Evolutionary conservation across 2,329 filamentous ascomycete genomes (phyloP).

Genomic region (Neopestalotiopsis sp.): DNA sequence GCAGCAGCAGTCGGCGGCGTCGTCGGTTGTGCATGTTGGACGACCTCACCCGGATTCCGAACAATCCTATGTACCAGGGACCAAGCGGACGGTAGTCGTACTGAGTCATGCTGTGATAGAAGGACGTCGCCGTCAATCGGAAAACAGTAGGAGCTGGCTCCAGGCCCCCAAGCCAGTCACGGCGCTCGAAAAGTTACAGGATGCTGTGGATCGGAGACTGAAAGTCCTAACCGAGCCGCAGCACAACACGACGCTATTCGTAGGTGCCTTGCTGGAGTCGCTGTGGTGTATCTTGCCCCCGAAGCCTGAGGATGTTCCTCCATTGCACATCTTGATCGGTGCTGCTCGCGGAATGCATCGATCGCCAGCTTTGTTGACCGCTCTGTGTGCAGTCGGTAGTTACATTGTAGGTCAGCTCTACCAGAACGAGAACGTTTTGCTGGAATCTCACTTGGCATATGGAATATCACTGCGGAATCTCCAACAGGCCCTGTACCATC

Average conservation of each 20-base stretch:
- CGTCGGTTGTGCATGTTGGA: slow-evolving; percentile 5
- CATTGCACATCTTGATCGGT: background rate
- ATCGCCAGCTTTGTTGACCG: slow-evolving; percentile 8
- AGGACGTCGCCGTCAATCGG: background rate
- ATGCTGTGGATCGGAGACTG: background rate
- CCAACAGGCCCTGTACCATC: slow-evolving; percentile 17
- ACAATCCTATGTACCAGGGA: background rate
- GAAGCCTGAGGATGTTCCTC: background rate
- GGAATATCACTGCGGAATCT: slow-evolving; percentile 12
- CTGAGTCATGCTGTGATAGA: background rate
- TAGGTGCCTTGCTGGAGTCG: slow-evolving; percentile 14
- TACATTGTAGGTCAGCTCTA: slow-evolving; percentile 17
- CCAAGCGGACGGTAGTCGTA: background rate
- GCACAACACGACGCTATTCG: slow-evolving; percentile 15
- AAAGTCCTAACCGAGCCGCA: background rate
- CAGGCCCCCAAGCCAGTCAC: background rate
- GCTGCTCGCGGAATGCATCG: slow-evolving; percentile 7
- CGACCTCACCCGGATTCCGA: slow-evolving; percentile 3
- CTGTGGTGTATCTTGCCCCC: slow-evolving; percentile 1
- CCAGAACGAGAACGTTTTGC: slow-evolving; percentile 13
- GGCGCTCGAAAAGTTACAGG: slow-evolving; percentile 14
- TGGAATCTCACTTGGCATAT: slow-evolving; percentile 18
- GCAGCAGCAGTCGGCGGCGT: background rate
- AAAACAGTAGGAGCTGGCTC: no score
- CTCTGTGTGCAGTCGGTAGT: slow-evolving; percentile 13